Percentiles rank a stretch among this genome's conserved stretches.
Evolutionary conservation across 805 yeast genomes (phyloP).

Genomic region (Phaffomyces opuntiae): DNA sequence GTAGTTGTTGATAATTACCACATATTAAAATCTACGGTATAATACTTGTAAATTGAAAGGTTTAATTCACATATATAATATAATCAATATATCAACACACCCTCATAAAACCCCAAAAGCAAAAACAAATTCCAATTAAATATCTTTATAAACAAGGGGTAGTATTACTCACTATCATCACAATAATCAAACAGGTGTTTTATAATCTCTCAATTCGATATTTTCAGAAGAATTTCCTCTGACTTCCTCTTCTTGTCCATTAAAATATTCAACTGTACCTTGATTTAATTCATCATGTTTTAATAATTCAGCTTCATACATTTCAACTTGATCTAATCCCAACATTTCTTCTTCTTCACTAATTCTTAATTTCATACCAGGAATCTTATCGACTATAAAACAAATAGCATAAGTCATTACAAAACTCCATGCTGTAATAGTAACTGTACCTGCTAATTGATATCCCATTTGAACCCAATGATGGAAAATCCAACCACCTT

Average conservation of each 20-base stretch:
- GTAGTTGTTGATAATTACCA: too few relatives aligned
- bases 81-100: too few relatives aligned
- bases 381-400: constrained; percentile 41
- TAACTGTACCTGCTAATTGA: constrained; percentile 57
- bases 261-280: constrained; percentile 12
- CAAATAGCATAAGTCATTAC: constrained; percentile 36
- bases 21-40: too few relatives aligned
- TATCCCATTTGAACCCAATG: constrained; percentile 89
- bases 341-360: constrained; percentile 39
- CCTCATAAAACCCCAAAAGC: too few relatives aligned
- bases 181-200: not conserved
- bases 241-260: not conserved
- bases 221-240: constrained; percentile 3
- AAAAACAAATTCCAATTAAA: too few relatives aligned
- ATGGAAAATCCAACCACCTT: constrained; percentile 90
- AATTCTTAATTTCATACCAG: constrained; percentile 42
- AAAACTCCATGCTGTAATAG: constrained; percentile 39
- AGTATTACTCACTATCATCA: too few relatives aligned
- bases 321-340: constrained; percentile 45
- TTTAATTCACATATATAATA: too few relatives aligned
- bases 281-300: constrained; percentile 26
- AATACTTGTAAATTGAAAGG: too few relatives aligned
- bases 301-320: constrained; percentile 35
- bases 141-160: too few relatives aligned
- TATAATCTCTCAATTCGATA: constrained; percentile 6